Evolutionary conservation across 805 yeast species (phyloP), one percentile per base, ranked within the genome.

Genomic region (Saturnispora hagleri): DNA sequence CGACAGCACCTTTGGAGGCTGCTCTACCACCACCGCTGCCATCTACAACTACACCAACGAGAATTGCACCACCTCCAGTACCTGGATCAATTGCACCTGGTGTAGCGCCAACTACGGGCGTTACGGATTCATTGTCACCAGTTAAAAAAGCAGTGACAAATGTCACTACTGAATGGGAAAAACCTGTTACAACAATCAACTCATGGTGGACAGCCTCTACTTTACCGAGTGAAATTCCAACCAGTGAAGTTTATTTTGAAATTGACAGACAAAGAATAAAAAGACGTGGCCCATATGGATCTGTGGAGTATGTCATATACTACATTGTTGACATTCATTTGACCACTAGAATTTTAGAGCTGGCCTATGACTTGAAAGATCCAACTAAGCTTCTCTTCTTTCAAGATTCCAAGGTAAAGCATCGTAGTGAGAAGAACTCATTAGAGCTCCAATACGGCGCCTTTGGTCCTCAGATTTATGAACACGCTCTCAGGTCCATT

Each of bases 251-350:
- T 31, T 70, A 78, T 17, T 80, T 67, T 63, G 96, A 89, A 63
- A 75, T 81, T 22, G 96, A 89, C 52, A 77, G 79, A 27, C 70
- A 74, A 53, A 61, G 62, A 13, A 68, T 83, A 7, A 57, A 57
- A 13, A 86, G 84, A 60, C 77, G 96, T 57, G 79, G 79, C 12
- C 78, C 79, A 24, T 69, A 80, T 18, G 42, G 42, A 42, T 57
- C 55, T 2, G 67, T 75, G 6, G 67, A 73, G 4, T 71, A 77
- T 55, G 73, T 84, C 50, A 89, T 84, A 56, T 81, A 85, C 57
- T 88, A 87, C 62, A 72, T 89, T 13, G 67, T 89, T 41, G 83
- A 81, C 65, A 80, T 77, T 54, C 95, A 87, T 62, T 80, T 84
- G 57, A 78, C 93, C 1, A 88, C 83, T 58, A 70, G 82, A 4